Evolutionary conservation across 148 eudicot genomes (phyloP), one percentile per base, ranked within the genome.

Genomic region (Dysphania ambrosioides): DNA sequence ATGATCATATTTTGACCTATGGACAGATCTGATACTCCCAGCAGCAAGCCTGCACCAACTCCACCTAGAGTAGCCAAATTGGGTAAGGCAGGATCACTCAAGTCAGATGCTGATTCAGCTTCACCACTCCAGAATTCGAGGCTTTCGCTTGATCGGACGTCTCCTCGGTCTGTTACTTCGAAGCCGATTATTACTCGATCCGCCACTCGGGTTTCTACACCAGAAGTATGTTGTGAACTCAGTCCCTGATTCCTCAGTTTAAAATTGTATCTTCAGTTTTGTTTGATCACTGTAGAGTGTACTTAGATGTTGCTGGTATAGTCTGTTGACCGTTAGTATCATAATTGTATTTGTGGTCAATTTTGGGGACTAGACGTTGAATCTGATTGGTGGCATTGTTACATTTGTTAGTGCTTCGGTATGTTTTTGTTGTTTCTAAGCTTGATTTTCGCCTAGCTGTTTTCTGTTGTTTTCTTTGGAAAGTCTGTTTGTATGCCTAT

Each of bases 51-150:
- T 77, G 70, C 90, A 55, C 86, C 89, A 62, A 83, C 89, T 67
- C 87, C 93, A 76, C 88, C 97, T 34, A 87, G 88, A 78, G 82
- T 81, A 47, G 71, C 83, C 79, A 89, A 80, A 80, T 31, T 82
- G 35, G 78, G 83, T 82, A 83, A 86, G 77, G 86, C 85, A 77
- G 74, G 59, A 51, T 76, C 75, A 66, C 82, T 62, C 30, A 91
- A 87, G 85, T 83, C 97, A n/a, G 89, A 88, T 84, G 85, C 87
- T 21, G 90, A 88, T 83, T 82, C 95, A 16, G 82, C 86, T 62
- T 85, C 97, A 64, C 86, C 97, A 44, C 72, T 75, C 16, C 91
- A 72, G 80, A 89, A 73, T 68, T 59, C 90, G 1, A 86, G 95
- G 51, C 66, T 74, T 68, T 89, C 98, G 0, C 68, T 81, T 16